Evolutionary conservation across 73 alveolate genomes (phyloP).

Genomic region (Blepharisma japonicum): DNA sequence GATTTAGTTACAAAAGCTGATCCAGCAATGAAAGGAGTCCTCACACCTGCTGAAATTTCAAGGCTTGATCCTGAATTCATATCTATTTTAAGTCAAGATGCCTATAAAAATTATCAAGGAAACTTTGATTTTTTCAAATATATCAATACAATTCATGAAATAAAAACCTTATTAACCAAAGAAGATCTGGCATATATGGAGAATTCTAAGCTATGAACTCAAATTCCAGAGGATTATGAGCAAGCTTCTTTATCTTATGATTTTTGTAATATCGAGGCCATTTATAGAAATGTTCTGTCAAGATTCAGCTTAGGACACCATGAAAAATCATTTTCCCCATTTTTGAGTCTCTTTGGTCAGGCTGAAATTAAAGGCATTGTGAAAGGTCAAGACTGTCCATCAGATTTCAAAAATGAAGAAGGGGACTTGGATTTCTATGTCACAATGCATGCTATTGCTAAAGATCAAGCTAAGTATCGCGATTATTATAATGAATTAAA

Average conservation of each 20-base stretch:
- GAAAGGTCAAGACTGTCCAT: not conserved
- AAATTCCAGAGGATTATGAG: not conserved
- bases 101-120: too few relatives aligned
- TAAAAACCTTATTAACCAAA: not conserved
- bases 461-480: not conserved
- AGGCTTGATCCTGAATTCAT: not conserved
- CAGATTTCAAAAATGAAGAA: not conserved
- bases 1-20: constrained; percentile 5
- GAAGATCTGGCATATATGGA: constrained; percentile 14
- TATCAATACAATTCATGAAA: not conserved
- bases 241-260: not conserved
- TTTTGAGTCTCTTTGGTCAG: not conserved
- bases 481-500: not conserved
- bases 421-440: constrained; percentile 12
- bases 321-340: not conserved
- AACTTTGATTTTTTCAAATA: not conserved
- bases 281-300: not conserved
- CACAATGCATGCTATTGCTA: not conserved
- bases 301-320: not conserved
- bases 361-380: constrained; percentile 4
- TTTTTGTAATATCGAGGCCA: not conserved
- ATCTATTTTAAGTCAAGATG: too few relatives aligned
- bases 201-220: not conserved
- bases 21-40: constrained; percentile 22
- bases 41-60: not conserved